These are phyloP conservation scores for Fusarium annulatum DNA, from an alignment of 2,329 filamentous ascomycete species.

Conservation along the genomic window DNA sequence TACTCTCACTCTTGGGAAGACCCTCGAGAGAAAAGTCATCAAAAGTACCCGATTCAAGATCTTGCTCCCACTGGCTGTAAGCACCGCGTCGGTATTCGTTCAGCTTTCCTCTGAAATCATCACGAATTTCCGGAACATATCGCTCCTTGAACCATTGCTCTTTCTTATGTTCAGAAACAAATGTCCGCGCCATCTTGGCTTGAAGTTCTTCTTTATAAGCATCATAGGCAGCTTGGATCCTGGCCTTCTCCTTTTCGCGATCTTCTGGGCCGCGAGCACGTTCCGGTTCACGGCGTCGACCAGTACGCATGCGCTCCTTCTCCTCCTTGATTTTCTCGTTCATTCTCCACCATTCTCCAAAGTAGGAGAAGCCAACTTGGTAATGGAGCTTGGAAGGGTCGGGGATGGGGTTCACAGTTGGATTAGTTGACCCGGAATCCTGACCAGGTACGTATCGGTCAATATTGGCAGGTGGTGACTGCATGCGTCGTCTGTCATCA, in stretches of 20 bases:
- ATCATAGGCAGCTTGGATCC: slow-evolving; percentile 78
- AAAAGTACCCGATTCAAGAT: slow-evolving; percentile 85
- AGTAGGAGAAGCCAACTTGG: slow-evolving; percentile 87
- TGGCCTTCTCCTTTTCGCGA: slow-evolving; percentile 80
- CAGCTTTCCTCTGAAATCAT: slow-evolving; percentile 78
- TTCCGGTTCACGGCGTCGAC: slow-evolving; percentile 74
- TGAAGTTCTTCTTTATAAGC: slow-evolving; percentile 75
- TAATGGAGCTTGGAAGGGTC: slow-evolving; percentile 80
- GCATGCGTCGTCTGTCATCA: slow-evolving; percentile 71
- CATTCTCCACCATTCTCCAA: slow-evolving; percentile 86
- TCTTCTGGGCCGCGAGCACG: slow-evolving; percentile 76
- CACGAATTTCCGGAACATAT: slow-evolving; percentile 85
- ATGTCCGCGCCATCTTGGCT: slow-evolving; percentile 84
- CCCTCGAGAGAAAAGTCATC: slow-evolving; percentile 96
- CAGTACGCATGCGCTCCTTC: slow-evolving; percentile 76
- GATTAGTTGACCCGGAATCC: slow-evolving; percentile 57
- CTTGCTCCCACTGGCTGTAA: slow-evolving; percentile 89
- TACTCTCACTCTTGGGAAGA: slow-evolving; percentile 91
- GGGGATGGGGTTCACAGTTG: slow-evolving; percentile 72
- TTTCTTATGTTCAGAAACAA: slow-evolving; percentile 90
- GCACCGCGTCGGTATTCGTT: slow-evolving; percentile 82
- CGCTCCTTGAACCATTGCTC: slow-evolving; percentile 99
- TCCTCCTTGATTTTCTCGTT: slow-evolving; percentile 87
- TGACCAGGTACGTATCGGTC: slow-evolving; percentile 87
- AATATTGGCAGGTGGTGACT: slow-evolving; percentile 76